Conservation (phyloP, 371 early-diverging fungal species). For the Coemansia sp. region DNA sequence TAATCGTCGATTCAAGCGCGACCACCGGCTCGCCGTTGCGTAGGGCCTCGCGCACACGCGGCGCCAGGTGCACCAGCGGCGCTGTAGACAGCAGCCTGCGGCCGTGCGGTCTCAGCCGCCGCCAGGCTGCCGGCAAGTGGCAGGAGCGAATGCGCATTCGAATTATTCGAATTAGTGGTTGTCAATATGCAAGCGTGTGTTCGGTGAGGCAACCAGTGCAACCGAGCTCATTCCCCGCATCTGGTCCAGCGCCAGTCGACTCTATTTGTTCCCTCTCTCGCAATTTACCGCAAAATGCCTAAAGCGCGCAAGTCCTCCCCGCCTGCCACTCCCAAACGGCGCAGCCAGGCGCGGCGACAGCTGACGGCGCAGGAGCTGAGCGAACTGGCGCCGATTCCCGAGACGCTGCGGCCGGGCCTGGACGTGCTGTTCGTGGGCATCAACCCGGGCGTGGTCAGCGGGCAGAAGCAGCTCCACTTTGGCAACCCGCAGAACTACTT, state of each 20-base stretch:
- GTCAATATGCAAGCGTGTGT: no score
- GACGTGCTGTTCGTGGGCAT: slow-evolving; percentile 76
- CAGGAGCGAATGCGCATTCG: no score
- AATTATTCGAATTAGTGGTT: no score
- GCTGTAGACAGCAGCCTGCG: background rate
- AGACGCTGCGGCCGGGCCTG: slow-evolving; percentile 63
- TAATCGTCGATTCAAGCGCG: slow-evolving; percentile 91
- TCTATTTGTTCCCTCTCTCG: no score
- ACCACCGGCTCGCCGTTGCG: slow-evolving; percentile 72
- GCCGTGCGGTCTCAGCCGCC: background rate
- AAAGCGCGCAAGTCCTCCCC: background rate
- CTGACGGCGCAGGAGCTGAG: slow-evolving; percentile 16
- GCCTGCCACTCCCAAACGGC: background rate
- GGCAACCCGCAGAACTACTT: slow-evolving; percentile 73
- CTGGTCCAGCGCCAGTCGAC: no score
- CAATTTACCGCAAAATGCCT: background rate
- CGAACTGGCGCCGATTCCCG: slow-evolving; percentile 54
- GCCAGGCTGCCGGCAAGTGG: background rate
- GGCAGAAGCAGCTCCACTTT: slow-evolving; percentile 68
- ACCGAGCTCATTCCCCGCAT: no score
- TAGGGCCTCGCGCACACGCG: slow-evolving; percentile 57
- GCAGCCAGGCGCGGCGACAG: background rate
- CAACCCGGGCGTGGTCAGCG: slow-evolving; percentile 70
- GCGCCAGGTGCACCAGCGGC: slow-evolving; percentile 14
- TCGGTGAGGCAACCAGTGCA: no score